Evolutionary conservation across 2,329 filamentous ascomycete genomes (phyloP).

Genomic region (Graphiopsis chlorocephala): DNA sequence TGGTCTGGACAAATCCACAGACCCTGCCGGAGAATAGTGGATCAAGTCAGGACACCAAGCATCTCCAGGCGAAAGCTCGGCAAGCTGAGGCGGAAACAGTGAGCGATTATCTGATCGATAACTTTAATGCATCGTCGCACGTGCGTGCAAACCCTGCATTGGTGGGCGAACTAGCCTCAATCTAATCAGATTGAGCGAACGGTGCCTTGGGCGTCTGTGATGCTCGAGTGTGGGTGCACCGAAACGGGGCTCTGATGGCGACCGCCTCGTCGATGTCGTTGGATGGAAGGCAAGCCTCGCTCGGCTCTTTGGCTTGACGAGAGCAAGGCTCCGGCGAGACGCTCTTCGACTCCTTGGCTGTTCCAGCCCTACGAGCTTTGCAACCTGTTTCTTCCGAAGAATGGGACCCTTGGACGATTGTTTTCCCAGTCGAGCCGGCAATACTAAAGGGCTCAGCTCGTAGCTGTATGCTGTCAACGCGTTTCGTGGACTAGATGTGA

Average conservation of each 20-base stretch:
- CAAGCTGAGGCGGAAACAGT: background rate
- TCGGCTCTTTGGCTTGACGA: conserved; percentile 12
- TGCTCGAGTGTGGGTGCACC: background rate
- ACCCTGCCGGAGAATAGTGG: background rate
- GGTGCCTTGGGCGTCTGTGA: no score
- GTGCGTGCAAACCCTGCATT: background rate
- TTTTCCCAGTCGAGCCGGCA: background rate
- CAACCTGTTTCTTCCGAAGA: background rate
- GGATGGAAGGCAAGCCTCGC: background rate
- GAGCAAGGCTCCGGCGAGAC: conserved; percentile 4
- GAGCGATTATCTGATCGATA: conserved; percentile 16
- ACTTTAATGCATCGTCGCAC: conserved; percentile 10
- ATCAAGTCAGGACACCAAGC: background rate
- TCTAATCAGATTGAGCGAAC: conserved; percentile 14
- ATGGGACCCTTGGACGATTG: background rate
- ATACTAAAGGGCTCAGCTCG: background rate
- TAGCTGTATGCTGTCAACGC: background rate
- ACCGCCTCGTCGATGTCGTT: background rate
- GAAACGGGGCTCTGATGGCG: background rate
- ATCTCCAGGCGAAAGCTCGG: background rate
- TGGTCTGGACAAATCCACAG: background rate
- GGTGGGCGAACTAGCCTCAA: conserved; percentile 1
- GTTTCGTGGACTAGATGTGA: background rate
- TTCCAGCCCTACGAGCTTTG: background rate
- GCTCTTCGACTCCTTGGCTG: background rate